Base-by-base conservation (phyloP, 768 basidiomycete genomes). In the Pisolithus sp. region DNA sequence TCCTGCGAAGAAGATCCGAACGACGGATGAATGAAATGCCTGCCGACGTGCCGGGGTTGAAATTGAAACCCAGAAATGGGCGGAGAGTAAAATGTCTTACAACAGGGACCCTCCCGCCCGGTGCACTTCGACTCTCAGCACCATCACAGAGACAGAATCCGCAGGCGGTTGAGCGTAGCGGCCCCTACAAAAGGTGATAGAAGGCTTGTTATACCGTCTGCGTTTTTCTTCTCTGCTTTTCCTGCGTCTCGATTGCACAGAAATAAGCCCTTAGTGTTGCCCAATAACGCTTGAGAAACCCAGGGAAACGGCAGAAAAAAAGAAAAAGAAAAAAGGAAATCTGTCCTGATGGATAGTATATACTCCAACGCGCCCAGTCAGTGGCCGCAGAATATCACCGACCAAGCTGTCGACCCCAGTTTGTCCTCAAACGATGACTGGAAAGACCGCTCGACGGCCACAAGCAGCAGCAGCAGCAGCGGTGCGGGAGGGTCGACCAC, bases 181-280 rank as follows among this genome's bases (percentile, higher is more conserved):
- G 57, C 55, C 68, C 55, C 62, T 62, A 65, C 68, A 64, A 66
- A 68, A 68, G 66, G 66, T 66, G 68, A 70, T 57, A 57, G 68
- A 67, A 69, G 68, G 66, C 66, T 66, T 69, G 66, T 64, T 30
- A 62, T 58, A 68, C 56, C 60, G 66, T 68, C 64, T 68, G 64
- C 66, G 57, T 62, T 69, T 45, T 18, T 65, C 64, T 68, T 61
- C 64, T 60, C 62, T 62, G 48, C 62, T 55, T 66, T 65, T 57
- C 43, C 67, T 60, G 68, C 63, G 64, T 57, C 65, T 66, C 61
- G 66, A 71, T 65, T 68, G 69, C 65, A 64, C 68, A 70, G 68
- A 71, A 73, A 73, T 74, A 74, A 73, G 71, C 72, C 66, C 67
- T 66, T 71, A 72, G 67, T 66, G 65, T 68, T 71, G 61, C 70